Percentiles rank a stretch among this genome's conserved stretches.
These are phyloP conservation scores for Ophiocordyceps sinensis DNA, from an alignment of 2,329 filamentous ascomycete genomes.

Conservation along the genomic window DNA sequence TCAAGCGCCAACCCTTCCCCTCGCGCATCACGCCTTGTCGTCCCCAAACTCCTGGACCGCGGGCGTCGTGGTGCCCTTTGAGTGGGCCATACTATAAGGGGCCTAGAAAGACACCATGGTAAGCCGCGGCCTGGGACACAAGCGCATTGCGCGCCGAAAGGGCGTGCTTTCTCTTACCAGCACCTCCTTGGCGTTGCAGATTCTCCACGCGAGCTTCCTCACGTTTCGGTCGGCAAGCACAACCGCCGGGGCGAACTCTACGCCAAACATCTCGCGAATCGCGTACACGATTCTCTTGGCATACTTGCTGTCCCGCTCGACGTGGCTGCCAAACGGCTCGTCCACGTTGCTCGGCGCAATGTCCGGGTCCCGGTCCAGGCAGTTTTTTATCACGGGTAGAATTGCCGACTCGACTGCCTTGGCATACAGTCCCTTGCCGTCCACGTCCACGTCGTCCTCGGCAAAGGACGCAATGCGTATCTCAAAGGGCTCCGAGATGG, in stretches of 20 bases:
- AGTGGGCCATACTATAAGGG: constrained; percentile 56
- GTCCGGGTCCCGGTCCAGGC: constrained; percentile 80
- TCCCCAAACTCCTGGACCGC: constrained; percentile 24
- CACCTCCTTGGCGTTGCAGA: constrained; percentile 92
- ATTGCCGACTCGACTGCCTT: constrained; percentile 61
- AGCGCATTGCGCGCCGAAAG: neutral
- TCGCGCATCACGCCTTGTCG: constrained; percentile 7
- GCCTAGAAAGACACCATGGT: constrained; percentile 28
- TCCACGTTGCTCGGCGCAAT: constrained; percentile 70
- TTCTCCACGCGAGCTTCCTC: constrained; percentile 80
- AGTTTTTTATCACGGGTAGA: constrained; percentile 76
- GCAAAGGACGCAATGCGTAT: constrained; percentile 72
- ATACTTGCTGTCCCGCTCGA: constrained; percentile 81
- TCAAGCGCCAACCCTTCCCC: too few relatives aligned
- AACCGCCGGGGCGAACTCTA: constrained; percentile 87
- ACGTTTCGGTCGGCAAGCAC: constrained; percentile 87
- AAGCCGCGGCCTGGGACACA: neutral
- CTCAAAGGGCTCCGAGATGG: constrained; percentile 86
- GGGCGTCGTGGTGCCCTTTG: constrained; percentile 48
- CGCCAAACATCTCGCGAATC: constrained; percentile 90
- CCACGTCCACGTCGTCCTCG: constrained; percentile 51
- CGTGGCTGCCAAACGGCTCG: constrained; percentile 70
- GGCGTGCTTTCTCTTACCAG: constrained; percentile 45
- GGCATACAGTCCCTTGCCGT: constrained; percentile 47
- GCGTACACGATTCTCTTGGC: constrained; percentile 85